Conservation (phyloP, 2,329 filamentous ascomycete species). For the Monosporascus ibericus region DNA sequence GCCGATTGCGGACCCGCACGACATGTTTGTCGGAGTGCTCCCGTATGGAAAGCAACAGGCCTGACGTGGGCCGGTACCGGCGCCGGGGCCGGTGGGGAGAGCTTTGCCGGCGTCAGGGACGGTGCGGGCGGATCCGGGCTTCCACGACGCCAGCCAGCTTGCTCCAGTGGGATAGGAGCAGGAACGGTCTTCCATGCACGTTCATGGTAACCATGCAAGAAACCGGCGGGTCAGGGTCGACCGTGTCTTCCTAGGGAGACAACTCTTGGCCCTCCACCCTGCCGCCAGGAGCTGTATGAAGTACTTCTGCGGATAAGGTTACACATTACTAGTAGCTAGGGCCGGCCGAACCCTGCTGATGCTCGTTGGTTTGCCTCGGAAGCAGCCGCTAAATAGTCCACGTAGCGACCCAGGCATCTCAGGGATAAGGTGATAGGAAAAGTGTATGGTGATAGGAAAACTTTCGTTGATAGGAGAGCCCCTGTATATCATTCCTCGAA, state of each 20-base stretch:
- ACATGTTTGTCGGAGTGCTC: neutral
- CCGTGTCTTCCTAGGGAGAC: conserved; percentile 7
- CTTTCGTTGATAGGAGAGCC: no score
- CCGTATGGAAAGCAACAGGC: neutral
- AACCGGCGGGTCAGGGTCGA: conserved; percentile 1
- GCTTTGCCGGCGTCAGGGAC: neutral
- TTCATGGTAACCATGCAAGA: neutral
- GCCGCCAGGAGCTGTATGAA: conserved; percentile 11
- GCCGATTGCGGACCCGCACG: neutral
- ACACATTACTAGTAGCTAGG: neutral
- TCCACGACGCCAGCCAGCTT: neutral
- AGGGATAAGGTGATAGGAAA: no score
- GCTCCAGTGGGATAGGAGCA: conserved; percentile 8
- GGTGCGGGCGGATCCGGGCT: neutral
- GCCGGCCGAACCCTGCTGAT: no score
- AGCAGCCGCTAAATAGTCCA: no score
- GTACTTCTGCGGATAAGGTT: neutral
- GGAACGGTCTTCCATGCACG: conserved; percentile 4
- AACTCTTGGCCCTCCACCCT: conserved; percentile 10
- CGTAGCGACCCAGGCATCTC: no score
- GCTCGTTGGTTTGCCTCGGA: no score
- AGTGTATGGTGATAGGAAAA: no score
- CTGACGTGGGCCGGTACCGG: neutral
- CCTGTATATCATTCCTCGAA: no score
- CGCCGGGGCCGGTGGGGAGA: neutral